These are phyloP conservation scores for Ophiocordyceps unilateralis DNA, from an alignment of 2,329 filamentous ascomycete species.

Conservation along the genomic window DNA sequence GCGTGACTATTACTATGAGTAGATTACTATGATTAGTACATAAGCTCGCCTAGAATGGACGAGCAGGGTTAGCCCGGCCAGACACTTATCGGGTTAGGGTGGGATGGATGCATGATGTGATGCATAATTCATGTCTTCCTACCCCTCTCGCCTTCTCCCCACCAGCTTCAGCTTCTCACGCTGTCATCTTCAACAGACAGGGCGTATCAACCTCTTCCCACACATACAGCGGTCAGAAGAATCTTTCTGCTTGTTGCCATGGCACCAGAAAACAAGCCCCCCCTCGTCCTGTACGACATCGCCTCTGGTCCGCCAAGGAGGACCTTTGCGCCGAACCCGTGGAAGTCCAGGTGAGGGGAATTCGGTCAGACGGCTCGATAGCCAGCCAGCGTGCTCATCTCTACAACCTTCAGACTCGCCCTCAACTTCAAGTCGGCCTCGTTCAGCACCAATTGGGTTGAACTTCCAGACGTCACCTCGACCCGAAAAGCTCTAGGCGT, in stretches of 20 bases:
- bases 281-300: conserved; percentile 24
- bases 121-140: too few species aligned
- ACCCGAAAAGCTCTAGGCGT: conserved; percentile 28
- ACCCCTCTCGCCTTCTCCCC: neutral
- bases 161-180: neutral
- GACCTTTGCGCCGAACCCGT: conserved; percentile 14
- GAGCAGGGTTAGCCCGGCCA: too few species aligned
- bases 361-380: too few species aligned
- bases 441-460: conserved; percentile 27
- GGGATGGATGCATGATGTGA: too few species aligned
- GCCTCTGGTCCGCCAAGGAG: conserved; percentile 13
- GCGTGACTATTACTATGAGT: too few species aligned
- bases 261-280: neutral
- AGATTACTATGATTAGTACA: too few species aligned
- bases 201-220: neutral
- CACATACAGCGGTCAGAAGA: too few species aligned
- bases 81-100: too few species aligned
- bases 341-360: conserved; percentile 10
- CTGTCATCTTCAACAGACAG: too few species aligned
- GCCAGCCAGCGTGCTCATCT: too few species aligned
- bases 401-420: conserved; percentile 10
- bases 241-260: neutral
- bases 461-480: conserved; percentile 30
- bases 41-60: too few species aligned
- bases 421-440: conserved; percentile 23